Base-by-base conservation (phyloP, 352 stramenopile species). In the Pythium aristosporum region DNA sequence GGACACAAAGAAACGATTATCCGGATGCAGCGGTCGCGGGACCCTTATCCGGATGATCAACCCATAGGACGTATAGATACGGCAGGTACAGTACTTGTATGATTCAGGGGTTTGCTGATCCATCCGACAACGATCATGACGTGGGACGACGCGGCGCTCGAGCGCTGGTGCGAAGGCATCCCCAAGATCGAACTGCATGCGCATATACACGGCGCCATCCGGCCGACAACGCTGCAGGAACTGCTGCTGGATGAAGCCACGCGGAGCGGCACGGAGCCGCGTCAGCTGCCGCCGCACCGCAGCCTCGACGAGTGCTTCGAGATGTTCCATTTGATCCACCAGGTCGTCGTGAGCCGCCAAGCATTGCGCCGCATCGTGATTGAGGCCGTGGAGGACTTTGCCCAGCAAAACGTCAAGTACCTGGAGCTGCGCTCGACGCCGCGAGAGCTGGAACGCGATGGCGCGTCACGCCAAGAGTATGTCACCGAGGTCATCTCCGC, bases 141-240 rank as follows among this genome's bases (percentile, higher is more conserved):
- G 34, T 68, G 59, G 61, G 67, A 74, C 32, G 61, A 69, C 43
- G 13, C 11, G 13, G 50, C 8, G 42, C 68, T 86, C 13, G 65
- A 73, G 28, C 57, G 42, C 32, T 91, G 85, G 62, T 89, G 82
- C 72, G 60, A 68, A 49, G 59, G 47, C n/a, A 65, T 95, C 49
- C 80, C 83, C 20, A 95, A 94, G 75, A 75, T 92, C 42, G 85
- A 97, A 77, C 72, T 97, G 30, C 89, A 97, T 62, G 87, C 89
- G 39, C 87, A 97, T 69, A 90, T 97, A 62, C 85, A 96, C 62
- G 89, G 89, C 11, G 92, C 79, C 25, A 87, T 95, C 58, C 82
- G 87, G 12, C 69, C 77, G 30, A 64, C 65, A 39, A 96, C 86
- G 18, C 63, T 97, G 62, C 56, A 79, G 44, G 67, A 94, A 39